These are phyloP conservation scores for Trebouxia sp. DNA, from an alignment of 139 green algal genomes.

Conservation along the genomic window DNA sequence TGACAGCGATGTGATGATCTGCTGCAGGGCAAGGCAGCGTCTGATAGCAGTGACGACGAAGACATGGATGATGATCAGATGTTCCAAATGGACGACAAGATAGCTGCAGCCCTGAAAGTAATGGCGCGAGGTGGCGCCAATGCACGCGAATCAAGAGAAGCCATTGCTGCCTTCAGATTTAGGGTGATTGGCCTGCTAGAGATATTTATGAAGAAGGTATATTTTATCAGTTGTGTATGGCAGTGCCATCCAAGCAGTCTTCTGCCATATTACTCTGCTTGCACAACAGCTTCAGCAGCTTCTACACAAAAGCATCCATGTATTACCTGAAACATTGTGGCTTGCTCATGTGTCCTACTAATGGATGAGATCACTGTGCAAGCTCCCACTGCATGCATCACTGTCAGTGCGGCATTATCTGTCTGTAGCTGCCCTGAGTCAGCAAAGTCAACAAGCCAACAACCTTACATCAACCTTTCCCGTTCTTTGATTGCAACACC, in stretches of 20 bases:
- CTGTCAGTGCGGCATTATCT: neutral
- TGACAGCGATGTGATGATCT: neutral
- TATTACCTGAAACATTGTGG: neutral
- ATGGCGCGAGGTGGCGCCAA: constrained; percentile 41
- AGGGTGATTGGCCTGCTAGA: constrained; percentile 70
- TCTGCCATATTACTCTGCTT: neutral
- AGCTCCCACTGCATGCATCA: too few relatives aligned
- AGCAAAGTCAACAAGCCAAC: neutral
- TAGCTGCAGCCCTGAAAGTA: constrained; percentile 58
- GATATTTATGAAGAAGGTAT: constrained; percentile 64
- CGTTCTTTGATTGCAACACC: too few relatives aligned
- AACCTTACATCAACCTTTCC: too few relatives aligned
- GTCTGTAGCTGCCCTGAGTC: neutral
- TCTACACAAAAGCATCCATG: neutral
- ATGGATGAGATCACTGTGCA: neutral
- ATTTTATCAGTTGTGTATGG: neutral
- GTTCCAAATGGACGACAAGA: constrained; percentile 75
- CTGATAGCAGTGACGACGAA: constrained; percentile 21
- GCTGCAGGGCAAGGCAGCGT: neutral
- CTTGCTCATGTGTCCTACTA: neutral
- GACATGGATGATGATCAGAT: constrained; percentile 69
- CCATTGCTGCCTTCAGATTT: constrained; percentile 69
- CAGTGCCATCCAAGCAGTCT: neutral
- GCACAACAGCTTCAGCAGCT: neutral
- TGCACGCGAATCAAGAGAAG: constrained; percentile 42